These are phyloP conservation scores for Claviceps arundinis DNA, from an alignment of 2,329 filamentous ascomycete species.

Conservation along the genomic window DNA sequence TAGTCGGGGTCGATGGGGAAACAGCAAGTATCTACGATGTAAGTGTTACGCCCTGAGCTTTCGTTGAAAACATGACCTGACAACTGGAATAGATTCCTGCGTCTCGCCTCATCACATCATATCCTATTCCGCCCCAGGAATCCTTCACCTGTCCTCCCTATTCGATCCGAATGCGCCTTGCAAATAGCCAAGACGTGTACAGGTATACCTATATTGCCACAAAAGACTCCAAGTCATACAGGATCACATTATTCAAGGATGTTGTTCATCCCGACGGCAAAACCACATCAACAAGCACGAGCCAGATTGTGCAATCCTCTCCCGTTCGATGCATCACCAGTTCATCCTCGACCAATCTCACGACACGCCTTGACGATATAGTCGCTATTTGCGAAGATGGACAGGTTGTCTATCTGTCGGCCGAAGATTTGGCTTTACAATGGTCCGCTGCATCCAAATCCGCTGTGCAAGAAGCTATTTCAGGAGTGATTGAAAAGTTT, in stretches of 20 bases:
- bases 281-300: conserved; percentile 36
- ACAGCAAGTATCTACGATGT: conserved; percentile 55
- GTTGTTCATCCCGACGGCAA: conserved; percentile 36
- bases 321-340: conserved; percentile 22
- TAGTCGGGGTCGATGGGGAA: conserved; percentile 52
- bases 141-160: conserved; percentile 48
- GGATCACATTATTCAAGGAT: conserved; percentile 48
- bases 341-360: conserved; percentile 14
- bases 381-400: conserved; percentile 48
- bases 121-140: conserved; percentile 52
- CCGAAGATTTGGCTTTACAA: conserved; percentile 29
- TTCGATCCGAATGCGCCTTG: conserved; percentile 40
- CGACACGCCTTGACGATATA: conserved; percentile 23
- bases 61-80: neutral
- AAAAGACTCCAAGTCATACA: conserved; percentile 30
- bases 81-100: conserved; percentile 37
- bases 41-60: conserved; percentile 11
- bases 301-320: conserved; percentile 27
- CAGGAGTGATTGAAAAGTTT: conserved; percentile 21
- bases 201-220: conserved; percentile 51
- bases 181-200: conserved; percentile 32
- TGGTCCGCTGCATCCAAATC: conserved; percentile 23
- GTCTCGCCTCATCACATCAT: conserved; percentile 50
- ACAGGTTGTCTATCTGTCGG: conserved; percentile 45
- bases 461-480: conserved; percentile 21